Percentiles rank a stretch among this genome's conserved stretches.
These are phyloP conservation scores for Nicotiana knightiana DNA, from an alignment of 257 asterid genomes.

Conservation along the genomic window DNA sequence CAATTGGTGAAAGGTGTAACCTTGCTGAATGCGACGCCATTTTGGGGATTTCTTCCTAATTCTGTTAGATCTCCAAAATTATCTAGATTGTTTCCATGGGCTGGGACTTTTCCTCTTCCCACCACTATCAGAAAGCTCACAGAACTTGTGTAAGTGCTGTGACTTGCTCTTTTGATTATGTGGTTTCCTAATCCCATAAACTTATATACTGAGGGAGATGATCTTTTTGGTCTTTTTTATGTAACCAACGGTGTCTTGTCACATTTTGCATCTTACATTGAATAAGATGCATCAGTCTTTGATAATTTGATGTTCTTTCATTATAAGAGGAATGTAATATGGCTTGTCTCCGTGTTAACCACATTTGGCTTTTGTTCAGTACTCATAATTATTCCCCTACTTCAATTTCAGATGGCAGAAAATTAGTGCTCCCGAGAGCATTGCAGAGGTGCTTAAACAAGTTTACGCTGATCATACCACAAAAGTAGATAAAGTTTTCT, in stretches of 20 bases:
- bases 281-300: background rate
- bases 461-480: constrained; percentile 84
- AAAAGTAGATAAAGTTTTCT: constrained; percentile 68
- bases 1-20: constrained; percentile 85
- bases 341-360: background rate
- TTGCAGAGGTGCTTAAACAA: constrained; percentile 73
- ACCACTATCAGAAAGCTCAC: constrained; percentile 45
- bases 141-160: constrained; percentile 51
- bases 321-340: background rate
- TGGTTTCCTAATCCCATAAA: no score
- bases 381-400: background rate
- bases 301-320: background rate
- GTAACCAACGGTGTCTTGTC: background rate
- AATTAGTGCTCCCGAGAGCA: constrained; percentile 78
- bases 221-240: no score
- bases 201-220: no score
- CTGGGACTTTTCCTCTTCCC: constrained; percentile 93
- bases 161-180: background rate
- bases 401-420: constrained; percentile 69
- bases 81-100: constrained; percentile 78
- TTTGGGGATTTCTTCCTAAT: constrained; percentile 94
- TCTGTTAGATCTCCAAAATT: constrained; percentile 70
- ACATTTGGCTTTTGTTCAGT: background rate
- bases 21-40: constrained; percentile 87
- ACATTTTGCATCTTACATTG: background rate